Base-by-base conservation (phyloP, 208 protist species). In the Giardia muris region DNA sequence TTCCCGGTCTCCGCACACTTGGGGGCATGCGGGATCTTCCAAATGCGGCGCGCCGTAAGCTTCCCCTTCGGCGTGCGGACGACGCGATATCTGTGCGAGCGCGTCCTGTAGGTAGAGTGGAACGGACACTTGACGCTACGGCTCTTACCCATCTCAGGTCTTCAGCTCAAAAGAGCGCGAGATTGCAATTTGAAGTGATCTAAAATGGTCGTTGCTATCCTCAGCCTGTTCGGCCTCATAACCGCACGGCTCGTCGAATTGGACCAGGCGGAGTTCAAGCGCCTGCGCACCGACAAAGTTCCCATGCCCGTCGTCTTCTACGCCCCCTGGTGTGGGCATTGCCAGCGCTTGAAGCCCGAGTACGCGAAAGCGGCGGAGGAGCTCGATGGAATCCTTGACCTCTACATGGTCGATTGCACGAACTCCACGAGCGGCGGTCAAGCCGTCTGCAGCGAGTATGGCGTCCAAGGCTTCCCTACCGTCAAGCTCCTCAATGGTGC, bases 51-150 rank as follows among this genome's bases (percentile, higher is more conserved):
- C 4, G 87, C 43, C n/a, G 87, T 47, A 44, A 47, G 44, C 10
- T 46, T 47, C 4, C 1, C 48, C n/a, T 1, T 46, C 2, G 87
- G 2, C 1, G 2, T 90, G 42, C 86, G 86, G 2, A 48, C n/a
- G 10, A 43, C 43, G 1, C 43, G 2, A 43, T 30, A 44, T 0
- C 1, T 90, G 43, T 90, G 46, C 42, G 10, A 47, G 2, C 44
- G 2, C 46, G 87, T 90, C n/a, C 43, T 22, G 44, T 47, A 90
- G n/a, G 87, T 90, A n/a, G 87, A 90, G 87, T 90, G 87, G 45
- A 2, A 22, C 2, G 45, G 2, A 46, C 87, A 90, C 46, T 43
- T 90, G 4, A 47, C 43, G n/a, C n/a, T n/a, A 47, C 87, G 87
- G 48, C 1, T 43, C 4, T 90, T n/a, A 10, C 45, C 10, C 87